Evolutionary conservation across 2,329 filamentous ascomycete species (phyloP).

Genomic region (Apiospora marii): DNA sequence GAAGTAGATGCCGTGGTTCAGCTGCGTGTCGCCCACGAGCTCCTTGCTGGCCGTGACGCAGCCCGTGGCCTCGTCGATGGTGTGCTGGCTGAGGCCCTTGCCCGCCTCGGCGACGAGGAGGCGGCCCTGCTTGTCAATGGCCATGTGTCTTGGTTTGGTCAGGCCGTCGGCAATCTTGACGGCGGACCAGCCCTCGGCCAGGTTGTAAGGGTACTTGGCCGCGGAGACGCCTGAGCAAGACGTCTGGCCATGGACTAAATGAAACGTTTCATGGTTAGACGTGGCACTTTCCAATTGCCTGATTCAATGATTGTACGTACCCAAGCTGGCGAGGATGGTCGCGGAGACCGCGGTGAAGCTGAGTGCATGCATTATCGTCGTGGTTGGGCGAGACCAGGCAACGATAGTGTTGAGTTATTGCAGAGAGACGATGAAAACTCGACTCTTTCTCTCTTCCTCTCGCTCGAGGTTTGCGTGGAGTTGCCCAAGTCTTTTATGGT

Average conservation of each 20-base stretch:
- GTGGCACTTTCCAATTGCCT: neutral
- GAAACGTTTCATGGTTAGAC: neutral
- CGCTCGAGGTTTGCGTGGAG: neutral
- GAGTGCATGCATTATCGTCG: constrained; percentile 14
- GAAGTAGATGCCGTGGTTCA: constrained; percentile 54
- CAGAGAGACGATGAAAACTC: neutral
- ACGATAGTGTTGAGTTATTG: neutral
- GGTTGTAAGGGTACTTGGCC: constrained; percentile 35
- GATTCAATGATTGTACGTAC: neutral
- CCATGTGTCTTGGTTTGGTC: constrained; percentile 35
- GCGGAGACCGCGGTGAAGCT: constrained; percentile 10
- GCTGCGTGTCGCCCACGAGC: constrained; percentile 32
- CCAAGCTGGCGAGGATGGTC: constrained; percentile 17
- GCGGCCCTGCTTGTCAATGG: constrained; percentile 36
- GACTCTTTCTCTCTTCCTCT: neutral
- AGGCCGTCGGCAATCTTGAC: constrained; percentile 39
- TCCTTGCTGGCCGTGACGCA: constrained; percentile 36
- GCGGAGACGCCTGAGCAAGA: constrained; percentile 36
- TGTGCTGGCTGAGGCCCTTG: constrained; percentile 39
- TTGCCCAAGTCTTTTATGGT: neutral
- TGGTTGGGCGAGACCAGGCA: neutral
- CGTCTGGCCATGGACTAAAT: constrained; percentile 4
- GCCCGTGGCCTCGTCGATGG: constrained; percentile 33
- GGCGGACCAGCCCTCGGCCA: constrained; percentile 38
- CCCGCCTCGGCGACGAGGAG: constrained; percentile 38